Evolutionary conservation across 2,329 filamentous ascomycete species (phyloP), one percentile per base, ranked within the genome.

Genomic region (Xylaria sp.): DNA sequence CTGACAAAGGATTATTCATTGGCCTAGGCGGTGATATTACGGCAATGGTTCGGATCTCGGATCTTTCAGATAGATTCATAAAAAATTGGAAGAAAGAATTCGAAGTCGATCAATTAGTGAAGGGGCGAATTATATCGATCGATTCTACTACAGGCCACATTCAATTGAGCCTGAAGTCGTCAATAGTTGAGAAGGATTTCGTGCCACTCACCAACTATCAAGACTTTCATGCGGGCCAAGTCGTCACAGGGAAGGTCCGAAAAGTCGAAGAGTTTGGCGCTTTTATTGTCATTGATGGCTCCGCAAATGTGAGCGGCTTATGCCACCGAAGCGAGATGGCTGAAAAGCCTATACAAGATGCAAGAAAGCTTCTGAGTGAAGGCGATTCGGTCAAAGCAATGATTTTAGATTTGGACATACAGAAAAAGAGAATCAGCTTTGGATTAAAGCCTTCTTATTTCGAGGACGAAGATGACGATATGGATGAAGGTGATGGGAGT

Each of bases 1-100:
- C 92, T 0, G 94, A 97, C 73, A 95, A 94, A 79, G 96, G 96
- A 63, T 81, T 99, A 1, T 97, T 98, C 76, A 88, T 99, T 56
- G 87, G 91, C 32, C 85, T 99, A 2, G 94, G 94, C 52, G 92
- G 93, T 20, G 89, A 91, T 71, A 86, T 97, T 20, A 92, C 92
- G 59, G 94, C 91, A 0, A 91, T 94, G 76, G 92, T 97, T 57
- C 91, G 93, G 74, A 91, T 98, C 63, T 89, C 92, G 10, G 94
- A 98, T 79, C 86, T 99, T 15, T 97, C 94, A 0, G 96, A 99
- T 79, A 88, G 89, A 8, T 99, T 91, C 79, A 83, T 99, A 76
- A 98, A 98, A 81, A 93, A 98, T 70, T 99, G 96, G 96, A 97
- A 97, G 82, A 89, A 92, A 44, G 85, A 91, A 54, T 98, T 95